These are phyloP conservation scores for Piper longum DNA, from an alignment of 164 flowering plant genomes.

Conservation along the genomic window DNA sequence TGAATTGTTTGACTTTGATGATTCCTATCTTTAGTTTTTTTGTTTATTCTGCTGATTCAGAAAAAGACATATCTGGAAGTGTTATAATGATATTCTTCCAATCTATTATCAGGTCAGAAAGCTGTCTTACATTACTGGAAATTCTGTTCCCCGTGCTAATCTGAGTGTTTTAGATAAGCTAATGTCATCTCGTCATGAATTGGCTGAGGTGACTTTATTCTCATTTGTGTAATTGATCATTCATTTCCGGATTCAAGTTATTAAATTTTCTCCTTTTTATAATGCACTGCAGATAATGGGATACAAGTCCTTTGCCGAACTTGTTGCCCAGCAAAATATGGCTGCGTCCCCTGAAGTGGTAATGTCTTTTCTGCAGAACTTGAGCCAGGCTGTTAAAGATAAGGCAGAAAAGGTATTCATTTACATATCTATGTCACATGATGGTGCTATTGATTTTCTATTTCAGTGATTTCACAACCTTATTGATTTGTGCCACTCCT, in stretches of 20 bases:
- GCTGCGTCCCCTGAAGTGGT: constrained; percentile 85
- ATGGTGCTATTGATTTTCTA: background rate
- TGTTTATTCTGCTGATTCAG: background rate
- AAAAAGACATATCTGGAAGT: background rate
- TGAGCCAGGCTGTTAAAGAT: constrained; percentile 51
- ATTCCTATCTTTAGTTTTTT: background rate
- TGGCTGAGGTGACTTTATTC: constrained; percentile 54
- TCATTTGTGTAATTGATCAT: background rate
- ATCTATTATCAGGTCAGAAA: constrained; percentile 55
- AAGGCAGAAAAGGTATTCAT: constrained; percentile 72
- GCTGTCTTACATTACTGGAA: constrained; percentile 61
- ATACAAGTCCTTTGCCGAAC: constrained; percentile 67
- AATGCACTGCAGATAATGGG: constrained; percentile 63
- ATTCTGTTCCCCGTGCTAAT: constrained; percentile 78
- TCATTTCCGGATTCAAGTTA: background rate
- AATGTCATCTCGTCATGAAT: constrained; percentile 73
- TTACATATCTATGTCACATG: background rate
- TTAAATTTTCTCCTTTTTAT: constrained; percentile 6
- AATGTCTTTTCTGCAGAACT: constrained; percentile 56
- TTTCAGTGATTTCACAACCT: constrained; percentile 1
- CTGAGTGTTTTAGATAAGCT: constrained; percentile 76
- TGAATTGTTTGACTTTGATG: no score
- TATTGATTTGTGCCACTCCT: background rate
- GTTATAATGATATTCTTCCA: background rate
- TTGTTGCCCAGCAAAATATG: constrained; percentile 50